Evolutionary conservation across 2,329 filamentous ascomycete species (phyloP).

Genomic region (Hymenoscyphus fraxineus): DNA sequence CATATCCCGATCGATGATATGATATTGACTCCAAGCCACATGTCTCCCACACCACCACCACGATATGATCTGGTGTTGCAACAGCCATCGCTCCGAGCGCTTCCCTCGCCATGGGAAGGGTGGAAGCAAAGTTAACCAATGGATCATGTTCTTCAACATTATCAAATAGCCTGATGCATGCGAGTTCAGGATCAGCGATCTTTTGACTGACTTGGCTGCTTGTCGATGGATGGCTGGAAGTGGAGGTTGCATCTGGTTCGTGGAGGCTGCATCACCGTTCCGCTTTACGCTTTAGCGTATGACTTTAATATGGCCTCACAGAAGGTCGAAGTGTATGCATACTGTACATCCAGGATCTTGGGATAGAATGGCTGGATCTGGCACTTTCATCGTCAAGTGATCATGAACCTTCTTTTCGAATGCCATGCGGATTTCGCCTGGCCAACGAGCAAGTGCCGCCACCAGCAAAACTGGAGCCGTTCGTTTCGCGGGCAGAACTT

Average conservation of each 20-base stretch:
- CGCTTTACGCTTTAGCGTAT: neutral
- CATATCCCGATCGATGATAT: neutral
- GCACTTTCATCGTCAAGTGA: neutral
- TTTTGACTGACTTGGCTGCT: neutral
- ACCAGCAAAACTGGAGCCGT: neutral
- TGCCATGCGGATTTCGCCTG: neutral
- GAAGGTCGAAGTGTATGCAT: no score
- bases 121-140: neutral
- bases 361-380: neutral
- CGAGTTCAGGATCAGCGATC: neutral
- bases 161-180: neutral
- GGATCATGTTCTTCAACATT: neutral
- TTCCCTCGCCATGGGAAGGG: neutral
- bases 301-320: neutral
- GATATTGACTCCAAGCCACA: neutral
- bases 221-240: neutral
- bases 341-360: neutral
- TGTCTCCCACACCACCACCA: neutral
- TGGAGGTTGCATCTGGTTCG: neutral
- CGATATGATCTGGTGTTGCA: neutral
- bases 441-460: no score
- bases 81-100: neutral
- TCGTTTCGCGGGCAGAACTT: neutral
- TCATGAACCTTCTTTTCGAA: neutral
- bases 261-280: neutral